Percentiles rank a stretch among this genome's conserved stretches.
phyloP scores from a whole-genome alignment of 73 alveolate species.

The Paramecium tetraurelia region DNA sequence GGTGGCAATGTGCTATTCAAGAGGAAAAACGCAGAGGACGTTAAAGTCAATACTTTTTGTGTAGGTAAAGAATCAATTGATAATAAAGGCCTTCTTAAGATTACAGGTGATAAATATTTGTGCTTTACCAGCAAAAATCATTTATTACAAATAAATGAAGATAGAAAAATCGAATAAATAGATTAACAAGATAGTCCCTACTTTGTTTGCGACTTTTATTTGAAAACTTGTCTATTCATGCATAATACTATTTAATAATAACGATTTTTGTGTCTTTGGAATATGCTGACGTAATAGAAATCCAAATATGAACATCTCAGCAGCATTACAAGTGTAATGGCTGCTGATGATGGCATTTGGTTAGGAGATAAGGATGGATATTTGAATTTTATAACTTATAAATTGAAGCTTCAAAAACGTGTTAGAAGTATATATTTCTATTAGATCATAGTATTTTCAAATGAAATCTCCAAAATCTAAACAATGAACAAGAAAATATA shows the following conservation, averaged over 20 bases:
- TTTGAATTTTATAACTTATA: background rate
- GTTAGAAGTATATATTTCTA: background rate
- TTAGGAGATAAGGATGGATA: background rate
- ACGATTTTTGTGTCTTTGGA: background rate
- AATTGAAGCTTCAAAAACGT: background rate
- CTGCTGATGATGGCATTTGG: conserved; percentile 24
- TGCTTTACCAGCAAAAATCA: background rate
- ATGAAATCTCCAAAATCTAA: background rate
- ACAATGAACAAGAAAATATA: background rate
- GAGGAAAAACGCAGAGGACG: background rate
- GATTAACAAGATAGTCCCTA: background rate
- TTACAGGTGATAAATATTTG: background rate
- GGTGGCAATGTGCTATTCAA: background rate
- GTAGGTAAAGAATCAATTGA: background rate
- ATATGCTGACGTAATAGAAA: background rate
- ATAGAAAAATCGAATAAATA: background rate
- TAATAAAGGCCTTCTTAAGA: background rate
- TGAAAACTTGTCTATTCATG: background rate
- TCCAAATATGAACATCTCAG: background rate
- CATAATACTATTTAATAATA: background rate
- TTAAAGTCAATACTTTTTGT: background rate
- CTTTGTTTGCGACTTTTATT: background rate
- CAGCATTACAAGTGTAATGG: background rate
- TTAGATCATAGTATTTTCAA: background rate
- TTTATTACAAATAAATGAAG: background rate